Evolutionary conservation across 2,329 filamentous ascomycete species (phyloP), one percentile per base, ranked within the genome.

Genomic region (Lecanicillium sp.): DNA sequence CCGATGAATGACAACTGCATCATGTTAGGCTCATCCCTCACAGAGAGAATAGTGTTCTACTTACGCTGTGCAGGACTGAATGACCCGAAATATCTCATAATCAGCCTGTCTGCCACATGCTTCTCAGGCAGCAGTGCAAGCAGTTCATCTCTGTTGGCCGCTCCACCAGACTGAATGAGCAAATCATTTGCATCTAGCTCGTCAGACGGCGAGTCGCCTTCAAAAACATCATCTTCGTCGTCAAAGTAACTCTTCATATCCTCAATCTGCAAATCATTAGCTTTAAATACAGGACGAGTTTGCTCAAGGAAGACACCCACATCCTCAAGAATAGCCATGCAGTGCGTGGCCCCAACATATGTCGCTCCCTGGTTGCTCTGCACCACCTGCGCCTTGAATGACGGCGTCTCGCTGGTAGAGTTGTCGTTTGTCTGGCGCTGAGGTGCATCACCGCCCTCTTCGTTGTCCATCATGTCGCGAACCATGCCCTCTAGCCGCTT

Each of bases 281-380:
- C 25, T 31, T 9, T 31, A 17, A 20, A 29, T 17, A 35, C 32
- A n/a, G n/a, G n/a, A n/a, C n/a, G n/a, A n/a, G n/a, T n/a, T n/a
- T n/a, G n/a, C 28, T 35, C 33, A 28, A 15, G 14, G 22, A 12
- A 6, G n/a, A 17, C 30, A 57, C 68, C 63, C 47, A 77, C 74
- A 59, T 79, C 71, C 49, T 78, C 71, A 10, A 79, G 55, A 54
- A 79, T 76, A 3, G 74, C 74, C 60, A 77, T 70, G 46, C 73
- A 77, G 43, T 79, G 74, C 32, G 74, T 78, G 4, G 73, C 73
- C 2, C 75, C 74, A 4, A 79, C 66, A 46, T 76, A 79, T 4
- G 66, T 72, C 30, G 64, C 66, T 9, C 60, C 62, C 36, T 57
- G 55, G 27, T 61, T 52, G 3, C 66, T 61, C 17, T 60, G 55